phyloP scores from a whole-genome alignment of 345 rosid species.

The Arabidopsis arenosa region DNA sequence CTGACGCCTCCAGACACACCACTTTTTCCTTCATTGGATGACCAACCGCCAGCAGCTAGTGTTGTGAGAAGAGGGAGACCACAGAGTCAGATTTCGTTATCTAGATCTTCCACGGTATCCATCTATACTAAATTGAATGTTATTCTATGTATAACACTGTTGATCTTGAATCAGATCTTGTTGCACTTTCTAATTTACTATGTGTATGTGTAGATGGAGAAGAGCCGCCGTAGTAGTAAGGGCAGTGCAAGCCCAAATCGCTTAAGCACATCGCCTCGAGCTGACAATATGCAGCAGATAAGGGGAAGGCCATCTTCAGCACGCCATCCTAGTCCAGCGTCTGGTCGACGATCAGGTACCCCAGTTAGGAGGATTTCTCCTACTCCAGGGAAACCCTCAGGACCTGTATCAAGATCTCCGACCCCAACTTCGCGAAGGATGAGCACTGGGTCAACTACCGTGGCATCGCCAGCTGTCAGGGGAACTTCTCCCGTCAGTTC shows the following conservation, averaged over 20 bases:
- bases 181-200: conserved; percentile 20
- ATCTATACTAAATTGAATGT: conserved; percentile 13
- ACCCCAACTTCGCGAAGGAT: conserved; percentile 82
- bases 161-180: conserved; percentile 26
- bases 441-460: conserved; percentile 61
- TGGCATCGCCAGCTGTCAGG: conserved; percentile 59
- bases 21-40: conserved; percentile 91
- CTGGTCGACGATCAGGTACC: conserved; percentile 57
- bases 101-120: conserved; percentile 90
- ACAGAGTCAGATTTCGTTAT: conserved; percentile 85
- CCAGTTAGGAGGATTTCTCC: conserved; percentile 82
- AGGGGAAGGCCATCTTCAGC: conserved; percentile 88
- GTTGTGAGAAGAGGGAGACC: conserved; percentile 79
- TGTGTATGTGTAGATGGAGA: conserved; percentile 75
- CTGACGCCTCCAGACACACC: conserved; percentile 99
- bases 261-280: conserved; percentile 86
- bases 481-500: conserved; percentile 78
- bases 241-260: conserved; percentile 99
- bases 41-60: conserved; percentile 67
- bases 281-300: conserved; percentile 66
- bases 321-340: conserved; percentile 73
- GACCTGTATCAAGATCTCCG: conserved; percentile 66
- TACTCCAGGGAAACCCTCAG: conserved; percentile 61
- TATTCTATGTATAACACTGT: conserved; percentile 23
- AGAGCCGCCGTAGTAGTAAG: conserved; percentile 84